Conservation (phyloP, 495 filamentous ascomycete species). For the Neurospora sp. region DNA sequence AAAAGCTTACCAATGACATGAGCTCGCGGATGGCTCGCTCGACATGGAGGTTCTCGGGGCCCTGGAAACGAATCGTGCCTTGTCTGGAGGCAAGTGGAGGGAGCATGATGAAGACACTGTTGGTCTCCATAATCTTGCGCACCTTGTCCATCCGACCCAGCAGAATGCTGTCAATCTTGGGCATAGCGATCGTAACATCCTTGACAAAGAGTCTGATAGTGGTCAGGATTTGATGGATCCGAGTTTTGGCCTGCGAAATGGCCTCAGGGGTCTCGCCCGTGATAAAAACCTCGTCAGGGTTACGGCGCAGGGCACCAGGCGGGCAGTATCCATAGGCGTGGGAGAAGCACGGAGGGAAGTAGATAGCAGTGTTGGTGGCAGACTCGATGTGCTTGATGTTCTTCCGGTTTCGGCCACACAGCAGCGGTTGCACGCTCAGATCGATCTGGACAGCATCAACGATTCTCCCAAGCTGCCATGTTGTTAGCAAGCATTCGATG, state of each 20-base stretch:
- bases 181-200: constrained; percentile 70
- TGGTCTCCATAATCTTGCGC: constrained; percentile 92
- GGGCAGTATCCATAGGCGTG: constrained; percentile 82
- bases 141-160: constrained; percentile 90
- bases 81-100: constrained; percentile 74
- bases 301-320: constrained; percentile 62
- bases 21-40: constrained; percentile 90
- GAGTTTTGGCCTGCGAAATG: constrained; percentile 78
- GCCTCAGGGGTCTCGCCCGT: constrained; percentile 73
- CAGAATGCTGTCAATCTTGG: constrained; percentile 89
- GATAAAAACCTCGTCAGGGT: constrained; percentile 85
- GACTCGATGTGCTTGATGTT: constrained; percentile 97
- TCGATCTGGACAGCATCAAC: constrained; percentile 79
- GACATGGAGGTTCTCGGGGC: constrained; percentile 80
- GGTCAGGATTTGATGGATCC: constrained; percentile 68
- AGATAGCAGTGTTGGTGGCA: constrained; percentile 86
- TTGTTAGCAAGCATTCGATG: constrained; percentile 11
- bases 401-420: constrained; percentile 85
- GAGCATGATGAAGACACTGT: constrained; percentile 87
- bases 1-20: constrained; percentile 68
- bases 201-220: constrained; percentile 81
- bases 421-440: constrained; percentile 73
- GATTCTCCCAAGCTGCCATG: constrained; percentile 64
- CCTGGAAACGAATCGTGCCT: constrained; percentile 76
- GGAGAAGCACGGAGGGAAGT: constrained; percentile 91